Percentiles rank a stretch among this genome's conserved stretches.
These are phyloP conservation scores for Arabidopsis lyrata DNA, from an alignment of 441 rosid species.

Conservation along the genomic window DNA sequence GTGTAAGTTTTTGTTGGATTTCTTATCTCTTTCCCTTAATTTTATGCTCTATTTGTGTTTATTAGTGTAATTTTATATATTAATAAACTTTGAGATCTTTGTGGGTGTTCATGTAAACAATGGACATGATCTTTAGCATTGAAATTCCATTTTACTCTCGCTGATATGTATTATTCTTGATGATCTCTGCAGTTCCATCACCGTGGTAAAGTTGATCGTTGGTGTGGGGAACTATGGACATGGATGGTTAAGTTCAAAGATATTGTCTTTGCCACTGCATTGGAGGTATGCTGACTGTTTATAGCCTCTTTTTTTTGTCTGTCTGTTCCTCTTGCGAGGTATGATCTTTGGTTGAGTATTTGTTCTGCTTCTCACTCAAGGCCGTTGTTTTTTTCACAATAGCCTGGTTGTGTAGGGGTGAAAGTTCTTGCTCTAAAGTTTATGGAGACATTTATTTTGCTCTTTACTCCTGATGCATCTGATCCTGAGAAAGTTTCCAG, in stretches of 20 bases:
- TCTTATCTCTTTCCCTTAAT: slow-evolving; percentile 4
- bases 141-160: slow-evolving; percentile 6
- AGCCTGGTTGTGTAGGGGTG: slow-evolving; percentile 85
- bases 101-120: slow-evolving; percentile 15
- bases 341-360: slow-evolving; percentile 21
- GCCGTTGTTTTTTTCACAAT: slow-evolving; percentile 44
- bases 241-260: slow-evolving; percentile 93
- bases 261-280: slow-evolving; percentile 63
- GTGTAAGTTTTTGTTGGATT: slow-evolving; percentile 8
- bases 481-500: slow-evolving; percentile 59
- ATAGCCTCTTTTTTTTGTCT: slow-evolving; percentile 14
- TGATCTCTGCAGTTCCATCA: slow-evolving; percentile 61
- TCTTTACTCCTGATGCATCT: slow-evolving; percentile 76
- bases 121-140: slow-evolving; percentile 19
- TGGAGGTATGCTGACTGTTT: slow-evolving; percentile 66
- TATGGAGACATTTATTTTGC: slow-evolving; percentile 83
- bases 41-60: slow-evolving; percentile 2
- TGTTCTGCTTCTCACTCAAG: slow-evolving; percentile 34
- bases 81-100: slow-evolving; percentile 15
- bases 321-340: slow-evolving; percentile 19
- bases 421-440: slow-evolving; percentile 90
- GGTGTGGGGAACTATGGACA: slow-evolving; percentile 89
- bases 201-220: slow-evolving; percentile 77
- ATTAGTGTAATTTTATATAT: slow-evolving; percentile 1
- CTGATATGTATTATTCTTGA: slow-evolving; percentile 31